Percentiles rank a stretch among this genome's conserved stretches.
phyloP scores from a whole-genome alignment of 371 early-diverging fungal species.

The Circinella umbellata region DNA sequence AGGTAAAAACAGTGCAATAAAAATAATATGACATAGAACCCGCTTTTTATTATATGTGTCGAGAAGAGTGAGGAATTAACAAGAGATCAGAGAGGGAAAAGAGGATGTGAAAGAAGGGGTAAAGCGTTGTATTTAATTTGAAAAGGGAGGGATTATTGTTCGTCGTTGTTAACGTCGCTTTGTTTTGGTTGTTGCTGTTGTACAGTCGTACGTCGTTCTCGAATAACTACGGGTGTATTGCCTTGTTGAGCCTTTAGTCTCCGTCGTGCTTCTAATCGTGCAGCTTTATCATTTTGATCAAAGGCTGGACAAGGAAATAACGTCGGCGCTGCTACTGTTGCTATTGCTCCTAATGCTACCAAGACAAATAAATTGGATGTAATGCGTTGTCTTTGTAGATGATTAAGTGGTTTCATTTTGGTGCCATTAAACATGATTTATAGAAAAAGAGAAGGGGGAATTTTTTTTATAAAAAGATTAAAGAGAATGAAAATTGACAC shows the following conservation, averaged over 20 bases:
- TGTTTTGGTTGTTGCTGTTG: not conserved
- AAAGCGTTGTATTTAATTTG: no score
- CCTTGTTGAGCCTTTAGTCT: slow-evolving; percentile 31
- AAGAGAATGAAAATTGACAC: not conserved
- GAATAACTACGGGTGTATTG: slow-evolving; percentile 39
- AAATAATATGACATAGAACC: no score
- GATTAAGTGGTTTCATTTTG: slow-evolving; percentile 45
- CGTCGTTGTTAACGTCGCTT: slow-evolving; percentile 2
- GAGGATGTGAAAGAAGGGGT: no score
- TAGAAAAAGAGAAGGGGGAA: slow-evolving; percentile 16
- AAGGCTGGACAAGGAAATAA: slow-evolving; percentile 57
- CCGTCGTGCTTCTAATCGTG: slow-evolving; percentile 47
- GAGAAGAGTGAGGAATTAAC: no score
- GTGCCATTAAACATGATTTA: slow-evolving; percentile 23
- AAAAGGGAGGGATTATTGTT: not conserved
- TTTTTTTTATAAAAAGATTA: not conserved
- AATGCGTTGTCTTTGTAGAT: slow-evolving; percentile 54
- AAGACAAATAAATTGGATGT: slow-evolving; percentile 51
- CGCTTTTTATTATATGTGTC: no score
- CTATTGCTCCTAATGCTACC: slow-evolving; percentile 51
- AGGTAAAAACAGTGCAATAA: no score
- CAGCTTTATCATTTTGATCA: slow-evolving; percentile 49
- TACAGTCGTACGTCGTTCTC: slow-evolving; percentile 25
- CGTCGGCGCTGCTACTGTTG: slow-evolving; percentile 51
- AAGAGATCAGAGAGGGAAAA: no score